phyloP scores from a whole-genome alignment of 2,329 filamentous ascomycete genomes.

The Epichloe hybrida region DNA sequence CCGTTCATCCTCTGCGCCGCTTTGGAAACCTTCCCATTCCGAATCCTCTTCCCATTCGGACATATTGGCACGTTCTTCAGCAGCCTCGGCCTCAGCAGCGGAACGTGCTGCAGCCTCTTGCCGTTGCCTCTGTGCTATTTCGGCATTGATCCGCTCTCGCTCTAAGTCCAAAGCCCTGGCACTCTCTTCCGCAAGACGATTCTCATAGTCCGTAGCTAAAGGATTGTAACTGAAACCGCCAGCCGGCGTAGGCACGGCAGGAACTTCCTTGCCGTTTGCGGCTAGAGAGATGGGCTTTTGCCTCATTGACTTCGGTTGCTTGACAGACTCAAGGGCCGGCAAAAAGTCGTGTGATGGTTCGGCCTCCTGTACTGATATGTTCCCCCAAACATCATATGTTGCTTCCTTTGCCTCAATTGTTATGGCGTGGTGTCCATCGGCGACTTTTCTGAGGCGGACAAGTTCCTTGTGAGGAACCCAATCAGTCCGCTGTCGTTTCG shows the following conservation, averaged over 20 bases:
- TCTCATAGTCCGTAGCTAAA: slow-evolving; percentile 71
- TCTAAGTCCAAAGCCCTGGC: slow-evolving; percentile 70
- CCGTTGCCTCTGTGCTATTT: slow-evolving; percentile 52
- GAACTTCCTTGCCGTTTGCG: slow-evolving; percentile 66
- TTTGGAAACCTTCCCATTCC: slow-evolving; percentile 83
- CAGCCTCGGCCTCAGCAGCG: slow-evolving; percentile 61
- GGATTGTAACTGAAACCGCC: slow-evolving; percentile 92
- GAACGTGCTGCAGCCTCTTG: slow-evolving; percentile 56
- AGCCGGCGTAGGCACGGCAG: slow-evolving; percentile 64
- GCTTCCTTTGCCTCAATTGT: slow-evolving; percentile 45
- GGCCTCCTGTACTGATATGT: slow-evolving; percentile 27
- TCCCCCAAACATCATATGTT: slow-evolving; percentile 68
- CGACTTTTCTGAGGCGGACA: slow-evolving; percentile 61
- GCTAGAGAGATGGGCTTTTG: slow-evolving; percentile 68
- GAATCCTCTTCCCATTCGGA: slow-evolving; percentile 76
- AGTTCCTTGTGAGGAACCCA: slow-evolving; percentile 82
- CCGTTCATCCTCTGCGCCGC: slow-evolving; percentile 57
- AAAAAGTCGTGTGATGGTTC: slow-evolving; percentile 45
- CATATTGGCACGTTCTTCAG: slow-evolving; percentile 49
- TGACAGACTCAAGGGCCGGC: slow-evolving; percentile 49
- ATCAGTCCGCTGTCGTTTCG: slow-evolving; percentile 63
- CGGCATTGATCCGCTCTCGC: slow-evolving; percentile 54
- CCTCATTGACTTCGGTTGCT: slow-evolving; percentile 62
- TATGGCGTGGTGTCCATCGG: slow-evolving; percentile 53
- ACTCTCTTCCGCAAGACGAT: slow-evolving; percentile 59